Evolutionary conservation across 148 eudicot species (phyloP).

Genomic region (Cornus florida): DNA sequence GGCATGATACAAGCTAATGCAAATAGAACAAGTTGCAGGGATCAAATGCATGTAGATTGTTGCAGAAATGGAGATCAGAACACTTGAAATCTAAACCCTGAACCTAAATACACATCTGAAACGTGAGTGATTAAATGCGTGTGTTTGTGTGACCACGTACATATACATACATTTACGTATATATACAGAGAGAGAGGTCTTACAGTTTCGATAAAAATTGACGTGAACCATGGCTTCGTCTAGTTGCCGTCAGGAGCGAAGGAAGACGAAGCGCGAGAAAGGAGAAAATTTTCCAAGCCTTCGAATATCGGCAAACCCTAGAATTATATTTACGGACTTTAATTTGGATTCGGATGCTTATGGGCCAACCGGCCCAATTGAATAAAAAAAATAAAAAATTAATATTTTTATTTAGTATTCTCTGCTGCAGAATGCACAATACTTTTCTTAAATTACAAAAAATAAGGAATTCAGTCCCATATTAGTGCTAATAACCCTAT

Average conservation of each 20-base stretch:
- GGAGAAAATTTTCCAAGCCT: background rate
- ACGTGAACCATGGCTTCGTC: constrained; percentile 55
- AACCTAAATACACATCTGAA: no score
- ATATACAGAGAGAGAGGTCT: background rate
- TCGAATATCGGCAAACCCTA: constrained; percentile 1
- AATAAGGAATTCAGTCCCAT: no score
- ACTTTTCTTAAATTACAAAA: no score
- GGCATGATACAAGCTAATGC: background rate
- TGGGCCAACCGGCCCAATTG: background rate
- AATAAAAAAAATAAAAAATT: no score
- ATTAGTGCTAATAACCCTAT: no score
- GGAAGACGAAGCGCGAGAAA: background rate
- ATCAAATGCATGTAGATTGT: background rate
- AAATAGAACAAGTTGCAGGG: background rate
- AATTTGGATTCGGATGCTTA: background rate
- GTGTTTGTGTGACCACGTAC: no score
- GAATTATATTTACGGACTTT: background rate
- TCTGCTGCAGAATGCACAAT: no score
- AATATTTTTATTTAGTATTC: no score
- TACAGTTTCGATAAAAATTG: constrained; percentile 48
- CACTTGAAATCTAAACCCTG: background rate
- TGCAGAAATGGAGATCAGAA: background rate
- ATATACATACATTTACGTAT: background rate
- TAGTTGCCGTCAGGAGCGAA: background rate
- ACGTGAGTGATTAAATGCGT: no score